Base-by-base conservation (phyloP, 192 early-diverging fungal genomes). In the Coemansia asiatica region DNA sequence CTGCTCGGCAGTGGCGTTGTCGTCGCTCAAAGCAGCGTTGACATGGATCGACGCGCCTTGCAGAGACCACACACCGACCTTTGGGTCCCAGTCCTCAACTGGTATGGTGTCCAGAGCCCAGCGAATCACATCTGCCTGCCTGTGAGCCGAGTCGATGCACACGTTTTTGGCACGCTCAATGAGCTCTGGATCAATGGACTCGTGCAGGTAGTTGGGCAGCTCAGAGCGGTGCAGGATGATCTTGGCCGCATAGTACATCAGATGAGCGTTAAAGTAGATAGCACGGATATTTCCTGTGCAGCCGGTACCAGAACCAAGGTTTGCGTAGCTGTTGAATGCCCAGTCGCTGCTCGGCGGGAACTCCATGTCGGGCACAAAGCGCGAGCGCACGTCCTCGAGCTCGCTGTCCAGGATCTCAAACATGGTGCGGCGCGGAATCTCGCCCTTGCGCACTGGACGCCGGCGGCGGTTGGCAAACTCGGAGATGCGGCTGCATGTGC, bases 171-270 rank as follows among this genome's bases (percentile, higher is more conserved):
- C 80, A 6, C 56, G 74, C 27, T 64, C 66, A 50, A 82, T 74
- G 6, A 63, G 53, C 21, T 64, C 71, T 1, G 75, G 64, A 6
- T 35, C 33, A 1, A 77, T 56, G 0, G 53, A 54, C 64, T 82
- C 80, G 63, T 82, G 72, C 36, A 68, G 54, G 46, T 82, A 82
- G 57, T 70, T 64, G 40, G 80, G 80, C 22, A 82, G 64, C 68
- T 82, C 80, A 16, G 80, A 82, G 27, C 80, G 70, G 23, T 82
- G 77, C 54, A 82, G 66, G 31, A 82, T 82, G 47, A 82, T 82
- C 61, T 68, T 70, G 38, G 80, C 70, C 13, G 75, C 80, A n/a
- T 70, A 38, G 72, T 82, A 82, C 68, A 82, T 74, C 27, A 76
- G 60, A 28, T 82, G 75, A 2, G 73, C 54, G 67, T 62, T 77